Percentiles rank a stretch among this genome's conserved stretches.
Conservation (phyloP, 768 basidiomycete species). For the Trametes cubensis region DNA sequence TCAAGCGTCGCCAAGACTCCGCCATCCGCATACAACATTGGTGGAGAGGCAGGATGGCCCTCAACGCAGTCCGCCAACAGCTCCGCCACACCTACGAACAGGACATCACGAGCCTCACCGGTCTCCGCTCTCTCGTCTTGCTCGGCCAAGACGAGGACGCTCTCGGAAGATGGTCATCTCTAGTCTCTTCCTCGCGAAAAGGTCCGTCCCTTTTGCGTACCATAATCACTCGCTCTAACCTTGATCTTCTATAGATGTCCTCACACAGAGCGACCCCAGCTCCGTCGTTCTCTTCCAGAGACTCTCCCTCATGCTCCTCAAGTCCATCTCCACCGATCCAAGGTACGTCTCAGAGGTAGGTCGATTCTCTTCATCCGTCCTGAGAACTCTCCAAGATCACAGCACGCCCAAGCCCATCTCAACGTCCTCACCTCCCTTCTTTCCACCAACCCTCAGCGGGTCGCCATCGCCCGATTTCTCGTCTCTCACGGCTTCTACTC, state of each 20-base stretch:
- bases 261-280: constrained; percentile 36
- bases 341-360: constrained; percentile 43
- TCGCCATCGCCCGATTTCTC: constrained; percentile 47
- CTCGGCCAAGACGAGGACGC: constrained; percentile 53
- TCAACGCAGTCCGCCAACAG: constrained; percentile 43
- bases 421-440: constrained; percentile 53
- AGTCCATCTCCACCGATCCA: constrained; percentile 50
- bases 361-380: not conserved
- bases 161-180: constrained; percentile 50
- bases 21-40: constrained; percentile 67
- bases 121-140: constrained; percentile 66
- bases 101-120: constrained; percentile 56
- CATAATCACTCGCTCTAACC: not conserved
- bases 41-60: constrained; percentile 61
- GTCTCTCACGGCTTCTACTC: constrained; percentile 50
- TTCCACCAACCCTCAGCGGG: constrained; percentile 30
- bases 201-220: constrained; percentile 27
- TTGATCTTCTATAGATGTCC: constrained; percentile 21
- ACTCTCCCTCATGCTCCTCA: constrained; percentile 51
- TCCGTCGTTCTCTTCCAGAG: constrained; percentile 67
- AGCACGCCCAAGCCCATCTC: constrained; percentile 50
- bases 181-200: constrained; percentile 35
- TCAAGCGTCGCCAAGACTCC: constrained; percentile 56
- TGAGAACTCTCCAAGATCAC: constrained; percentile 44
- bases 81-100: constrained; percentile 53